These are phyloP conservation scores for Trichoderma lentiforme DNA, from an alignment of 2,329 filamentous ascomycete species.

Conservation along the genomic window DNA sequence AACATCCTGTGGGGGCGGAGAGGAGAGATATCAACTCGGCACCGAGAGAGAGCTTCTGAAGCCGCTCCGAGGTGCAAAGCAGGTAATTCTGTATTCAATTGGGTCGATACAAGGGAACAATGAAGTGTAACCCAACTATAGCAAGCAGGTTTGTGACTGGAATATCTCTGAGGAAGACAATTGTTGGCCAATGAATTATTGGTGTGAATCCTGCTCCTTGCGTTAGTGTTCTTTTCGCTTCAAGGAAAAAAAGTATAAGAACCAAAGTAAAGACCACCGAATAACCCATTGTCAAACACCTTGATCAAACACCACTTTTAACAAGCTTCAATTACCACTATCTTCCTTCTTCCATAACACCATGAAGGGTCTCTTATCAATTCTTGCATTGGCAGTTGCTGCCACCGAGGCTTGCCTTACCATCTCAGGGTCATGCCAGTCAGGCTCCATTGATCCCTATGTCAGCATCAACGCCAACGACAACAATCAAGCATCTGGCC, in stretches of 20 bases:
- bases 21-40: not conserved
- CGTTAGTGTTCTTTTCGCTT: not conserved
- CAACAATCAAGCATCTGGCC: not conserved
- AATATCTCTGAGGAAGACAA: not conserved
- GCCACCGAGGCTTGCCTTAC: not conserved
- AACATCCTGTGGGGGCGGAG: not conserved
- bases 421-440: not conserved
- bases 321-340: not conserved
- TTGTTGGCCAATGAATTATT: not conserved
- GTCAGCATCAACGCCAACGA: not conserved
- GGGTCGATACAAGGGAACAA: not conserved
- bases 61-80: not conserved
- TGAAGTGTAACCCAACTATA: not conserved
- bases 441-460: not conserved
- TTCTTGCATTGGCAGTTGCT: not conserved
- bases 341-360: not conserved
- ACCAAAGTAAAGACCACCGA: not conserved
- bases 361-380: not conserved
- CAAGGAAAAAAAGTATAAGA: not conserved
- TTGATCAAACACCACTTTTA: not conserved
- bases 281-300: not conserved
- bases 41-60: not conserved
- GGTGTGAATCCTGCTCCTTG: not conserved
- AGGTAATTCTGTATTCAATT: not conserved
- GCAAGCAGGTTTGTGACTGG: not conserved